A percentile compares a stretch with the other conserved stretches of the same genome.
These are phyloP conservation scores for Hippophae gyantsensis DNA, from an alignment of 306 rosid genomes.

Conservation along the genomic window DNA sequence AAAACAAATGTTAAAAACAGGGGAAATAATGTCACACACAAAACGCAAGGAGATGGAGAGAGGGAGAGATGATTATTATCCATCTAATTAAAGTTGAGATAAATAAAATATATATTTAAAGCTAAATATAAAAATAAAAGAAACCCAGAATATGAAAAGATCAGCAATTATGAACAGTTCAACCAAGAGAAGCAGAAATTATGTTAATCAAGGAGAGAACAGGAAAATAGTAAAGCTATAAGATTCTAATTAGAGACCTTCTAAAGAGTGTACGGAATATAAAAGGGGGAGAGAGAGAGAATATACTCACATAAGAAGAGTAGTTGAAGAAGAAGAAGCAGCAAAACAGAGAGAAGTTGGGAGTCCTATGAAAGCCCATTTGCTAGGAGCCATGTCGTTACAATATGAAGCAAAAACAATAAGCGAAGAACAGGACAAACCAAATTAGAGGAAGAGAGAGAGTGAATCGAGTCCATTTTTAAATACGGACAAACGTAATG, in stretches of 20 bases:
- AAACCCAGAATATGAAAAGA: too few species aligned
- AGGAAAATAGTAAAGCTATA: too few species aligned
- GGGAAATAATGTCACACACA: too few species aligned
- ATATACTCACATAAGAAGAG: constrained; percentile 19
- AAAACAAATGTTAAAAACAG: too few species aligned
- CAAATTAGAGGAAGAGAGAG: not conserved
- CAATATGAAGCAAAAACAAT: constrained; percentile 26
- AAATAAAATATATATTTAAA: too few species aligned
- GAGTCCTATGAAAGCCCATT: constrained; percentile 41
- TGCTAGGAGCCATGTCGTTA: constrained; percentile 50
- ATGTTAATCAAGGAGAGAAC: too few species aligned
- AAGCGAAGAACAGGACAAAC: not conserved
- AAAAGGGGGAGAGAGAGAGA: not conserved
- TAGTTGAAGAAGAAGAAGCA: constrained; percentile 16
- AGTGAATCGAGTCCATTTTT: not conserved
- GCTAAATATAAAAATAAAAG: not conserved
- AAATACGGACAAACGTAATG: constrained; percentile 31
- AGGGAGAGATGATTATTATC: too few species aligned
- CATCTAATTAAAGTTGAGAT: too few species aligned
- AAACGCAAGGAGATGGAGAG: too few species aligned
- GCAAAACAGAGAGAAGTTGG: constrained; percentile 8
- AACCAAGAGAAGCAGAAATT: too few species aligned
- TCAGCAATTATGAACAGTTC: too few species aligned
- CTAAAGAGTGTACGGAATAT: too few species aligned
- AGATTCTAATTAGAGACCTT: not conserved